phyloP scores from a whole-genome alignment of 371 early-diverging fungal species.

The Circinella umbellata region DNA sequence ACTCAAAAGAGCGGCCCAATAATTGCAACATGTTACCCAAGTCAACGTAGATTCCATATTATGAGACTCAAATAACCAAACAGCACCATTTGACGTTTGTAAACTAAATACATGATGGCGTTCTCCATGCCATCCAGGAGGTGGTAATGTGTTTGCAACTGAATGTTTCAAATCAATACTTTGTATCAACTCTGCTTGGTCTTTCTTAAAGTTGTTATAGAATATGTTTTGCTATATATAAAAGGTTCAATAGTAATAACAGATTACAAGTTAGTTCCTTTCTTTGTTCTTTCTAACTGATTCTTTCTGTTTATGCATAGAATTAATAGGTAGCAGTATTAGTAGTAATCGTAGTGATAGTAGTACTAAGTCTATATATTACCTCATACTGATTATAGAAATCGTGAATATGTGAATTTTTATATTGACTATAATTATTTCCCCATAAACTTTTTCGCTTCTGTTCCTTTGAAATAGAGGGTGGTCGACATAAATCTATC shows the following conservation, averaged over 20 bases:
- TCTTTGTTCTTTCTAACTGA: no score
- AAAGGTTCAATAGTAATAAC: no score
- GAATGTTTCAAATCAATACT: conserved; percentile 19
- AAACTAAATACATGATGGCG: conserved; percentile 35
- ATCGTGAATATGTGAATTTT: conserved; percentile 1
- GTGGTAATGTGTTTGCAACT: conserved; percentile 26
- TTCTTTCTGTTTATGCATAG: no score
- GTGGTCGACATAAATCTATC: neutral
- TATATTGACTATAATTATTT: neutral
- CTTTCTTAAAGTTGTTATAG: neutral
- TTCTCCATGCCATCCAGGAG: conserved; percentile 31
- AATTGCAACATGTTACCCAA: conserved; percentile 34
- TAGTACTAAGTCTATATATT: neutral
- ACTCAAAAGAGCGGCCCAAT: conserved; percentile 32
- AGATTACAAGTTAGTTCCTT: no score
- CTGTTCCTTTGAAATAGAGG: neutral
- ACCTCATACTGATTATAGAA: neutral
- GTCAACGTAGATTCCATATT: conserved; percentile 24
- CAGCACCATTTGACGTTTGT: conserved; percentile 32
- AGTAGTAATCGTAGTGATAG: neutral
- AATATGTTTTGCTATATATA: neutral
- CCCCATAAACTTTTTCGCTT: neutral
- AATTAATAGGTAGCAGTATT: no score
- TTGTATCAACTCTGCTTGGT: neutral
- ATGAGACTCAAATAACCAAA: conserved; percentile 38